These are phyloP conservation scores for Penicillium digitatum DNA, from an alignment of 2,329 filamentous ascomycete species.

Conservation along the genomic window DNA sequence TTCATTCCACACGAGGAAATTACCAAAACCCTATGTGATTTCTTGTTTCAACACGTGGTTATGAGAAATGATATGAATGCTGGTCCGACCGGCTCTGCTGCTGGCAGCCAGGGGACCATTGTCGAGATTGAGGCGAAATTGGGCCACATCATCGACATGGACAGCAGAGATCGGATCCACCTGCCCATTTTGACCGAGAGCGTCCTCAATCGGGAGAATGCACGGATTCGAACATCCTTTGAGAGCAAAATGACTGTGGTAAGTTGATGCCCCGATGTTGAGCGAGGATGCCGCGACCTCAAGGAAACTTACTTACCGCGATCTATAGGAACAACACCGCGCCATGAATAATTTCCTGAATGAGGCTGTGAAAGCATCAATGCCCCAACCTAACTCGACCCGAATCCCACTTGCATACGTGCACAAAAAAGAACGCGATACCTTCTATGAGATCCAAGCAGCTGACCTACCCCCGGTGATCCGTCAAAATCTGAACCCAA, in stretches of 20 bases:
- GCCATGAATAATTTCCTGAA: slow-evolving; percentile 84
- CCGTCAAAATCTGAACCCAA: slow-evolving; percentile 55
- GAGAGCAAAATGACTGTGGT: slow-evolving; percentile 89
- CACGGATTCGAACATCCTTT: slow-evolving; percentile 60
- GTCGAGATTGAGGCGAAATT: slow-evolving; percentile 95
- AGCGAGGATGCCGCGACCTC: not conserved
- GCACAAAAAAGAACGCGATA: slow-evolving; percentile 77
- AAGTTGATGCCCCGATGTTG: slow-evolving; percentile 30
- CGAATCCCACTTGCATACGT: slow-evolving; percentile 62
- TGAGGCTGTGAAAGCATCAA: slow-evolving; percentile 54
- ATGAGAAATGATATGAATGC: slow-evolving; percentile 60
- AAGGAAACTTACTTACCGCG: slow-evolving; percentile 17
- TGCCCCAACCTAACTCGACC: slow-evolving; percentile 36
- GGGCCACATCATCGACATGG: slow-evolving; percentile 71
- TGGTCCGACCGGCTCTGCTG: slow-evolving; percentile 52
- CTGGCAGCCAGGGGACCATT: slow-evolving; percentile 62
- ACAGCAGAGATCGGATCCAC: slow-evolving; percentile 64
- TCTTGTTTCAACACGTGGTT: slow-evolving; percentile 69
- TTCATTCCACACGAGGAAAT: slow-evolving; percentile 69
- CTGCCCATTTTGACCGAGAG: slow-evolving; percentile 68
- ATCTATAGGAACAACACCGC: slow-evolving; percentile 68
- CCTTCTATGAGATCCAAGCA: slow-evolving; percentile 71
- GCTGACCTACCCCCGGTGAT: slow-evolving; percentile 62
- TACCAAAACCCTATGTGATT: slow-evolving; percentile 73
- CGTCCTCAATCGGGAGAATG: slow-evolving; percentile 58